Evolutionary conservation across 1,284 basidiomycete species (phyloP).

Genomic region (Malassezia psittaci): DNA sequence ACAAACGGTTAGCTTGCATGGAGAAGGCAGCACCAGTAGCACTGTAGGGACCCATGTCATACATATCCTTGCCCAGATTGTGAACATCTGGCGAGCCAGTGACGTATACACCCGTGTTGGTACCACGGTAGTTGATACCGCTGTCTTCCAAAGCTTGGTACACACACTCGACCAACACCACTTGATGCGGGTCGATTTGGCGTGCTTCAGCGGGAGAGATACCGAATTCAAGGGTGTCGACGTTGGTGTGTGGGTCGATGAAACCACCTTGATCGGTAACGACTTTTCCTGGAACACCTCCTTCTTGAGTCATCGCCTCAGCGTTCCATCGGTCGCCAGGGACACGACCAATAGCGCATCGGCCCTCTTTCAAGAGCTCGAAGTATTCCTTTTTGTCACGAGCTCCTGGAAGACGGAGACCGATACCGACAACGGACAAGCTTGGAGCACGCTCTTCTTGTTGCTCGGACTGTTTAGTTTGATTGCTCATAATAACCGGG

Average conservation of each 20-base stretch:
- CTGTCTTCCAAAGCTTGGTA: slow-evolving; percentile 19
- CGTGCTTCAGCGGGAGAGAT: slow-evolving; percentile 17
- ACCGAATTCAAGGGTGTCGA: slow-evolving; percentile 21
- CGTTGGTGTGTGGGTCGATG: slow-evolving; percentile 12
- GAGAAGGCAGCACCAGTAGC: slow-evolving; percentile 17
- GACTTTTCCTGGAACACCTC: slow-evolving; percentile 15
- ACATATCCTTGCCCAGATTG: slow-evolving; percentile 19
- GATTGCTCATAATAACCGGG: neutral
- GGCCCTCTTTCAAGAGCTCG: slow-evolving; percentile 18
- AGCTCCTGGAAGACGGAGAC: slow-evolving; percentile 16
- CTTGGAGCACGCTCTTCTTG: slow-evolving; percentile 7
- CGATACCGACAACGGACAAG: slow-evolving; percentile 17
- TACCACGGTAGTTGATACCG: slow-evolving; percentile 19
- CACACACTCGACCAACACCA: slow-evolving; percentile 14
- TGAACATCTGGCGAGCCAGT: slow-evolving; percentile 17
- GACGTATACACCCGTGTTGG: slow-evolving; percentile 20
- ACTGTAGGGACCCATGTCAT: slow-evolving; percentile 19
- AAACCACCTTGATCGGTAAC: slow-evolving; percentile 21
- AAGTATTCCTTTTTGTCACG: slow-evolving; percentile 17
- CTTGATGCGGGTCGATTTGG: slow-evolving; percentile 12
- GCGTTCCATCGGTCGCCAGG: slow-evolving; percentile 24
- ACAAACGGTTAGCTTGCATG: slow-evolving; percentile 21
- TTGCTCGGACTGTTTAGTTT: neutral
- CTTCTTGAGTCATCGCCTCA: slow-evolving; percentile 22
- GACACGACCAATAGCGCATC: slow-evolving; percentile 9